These are phyloP conservation scores for Voacanga thouarsii DNA, from an alignment of 257 asterid species.

Conservation along the genomic window DNA sequence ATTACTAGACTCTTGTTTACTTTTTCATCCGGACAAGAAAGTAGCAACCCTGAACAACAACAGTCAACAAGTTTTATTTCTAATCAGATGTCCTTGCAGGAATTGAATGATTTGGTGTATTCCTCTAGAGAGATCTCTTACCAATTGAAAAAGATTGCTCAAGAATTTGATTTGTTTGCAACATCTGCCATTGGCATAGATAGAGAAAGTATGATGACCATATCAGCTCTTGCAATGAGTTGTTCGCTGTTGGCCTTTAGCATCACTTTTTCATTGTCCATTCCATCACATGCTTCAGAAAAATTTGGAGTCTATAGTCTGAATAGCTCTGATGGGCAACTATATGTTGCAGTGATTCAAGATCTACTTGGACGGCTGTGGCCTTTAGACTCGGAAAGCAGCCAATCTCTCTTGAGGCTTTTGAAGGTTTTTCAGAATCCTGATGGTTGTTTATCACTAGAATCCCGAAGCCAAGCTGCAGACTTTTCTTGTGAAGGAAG, in stretches of 20 bases:
- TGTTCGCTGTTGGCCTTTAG: constrained; percentile 86
- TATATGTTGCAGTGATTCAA: constrained; percentile 43
- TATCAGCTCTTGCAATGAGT: constrained; percentile 62
- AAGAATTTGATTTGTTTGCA: constrained; percentile 61
- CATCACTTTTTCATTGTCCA: constrained; percentile 49
- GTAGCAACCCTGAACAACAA: constrained; percentile 20
- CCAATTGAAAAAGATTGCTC: constrained; percentile 52
- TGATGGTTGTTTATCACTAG: constrained; percentile 32
- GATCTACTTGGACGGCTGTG: constrained; percentile 60
- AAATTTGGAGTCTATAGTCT: constrained; percentile 15
- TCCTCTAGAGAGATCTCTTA: constrained; percentile 41
- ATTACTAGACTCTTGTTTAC: constrained; percentile 36
- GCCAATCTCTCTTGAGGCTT: constrained; percentile 48
- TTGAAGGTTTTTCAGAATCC: constrained; percentile 32
- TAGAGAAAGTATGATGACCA: constrained; percentile 41
- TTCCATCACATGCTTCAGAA: constrained; percentile 38
- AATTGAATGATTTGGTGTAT: constrained; percentile 29
- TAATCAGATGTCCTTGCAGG: constrained; percentile 13
- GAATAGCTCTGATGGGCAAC: constrained; percentile 30
- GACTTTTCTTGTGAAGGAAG: constrained; percentile 33
- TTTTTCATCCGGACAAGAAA: constrained; percentile 29
- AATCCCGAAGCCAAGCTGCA: constrained; percentile 33
- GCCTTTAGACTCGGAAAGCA: constrained; percentile 38
- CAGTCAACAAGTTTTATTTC: constrained; percentile 14
- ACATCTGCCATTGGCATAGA: constrained; percentile 59